Percentiles rank a stretch among this genome's conserved stretches.
Conservation (phyloP, 2,329 filamentous ascomycete species). For the Penicillium sp. region DNA sequence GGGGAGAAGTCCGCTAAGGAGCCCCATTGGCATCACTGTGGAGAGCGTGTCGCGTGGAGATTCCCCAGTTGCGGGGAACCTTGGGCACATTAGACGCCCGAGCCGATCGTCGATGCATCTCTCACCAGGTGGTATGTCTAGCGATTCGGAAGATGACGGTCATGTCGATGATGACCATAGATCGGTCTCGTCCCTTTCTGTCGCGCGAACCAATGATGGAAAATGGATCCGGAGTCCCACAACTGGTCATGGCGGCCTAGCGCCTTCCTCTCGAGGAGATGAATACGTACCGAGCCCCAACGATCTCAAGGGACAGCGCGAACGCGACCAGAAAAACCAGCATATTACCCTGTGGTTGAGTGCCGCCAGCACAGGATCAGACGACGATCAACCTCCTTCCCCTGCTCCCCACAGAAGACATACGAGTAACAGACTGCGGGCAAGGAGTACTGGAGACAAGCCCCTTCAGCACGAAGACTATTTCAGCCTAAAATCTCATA, state of each 20-base stretch:
- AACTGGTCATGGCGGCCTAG: conserved; percentile 48
- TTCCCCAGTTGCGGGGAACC: conserved; percentile 37
- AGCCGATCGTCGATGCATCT: conserved; percentile 39
- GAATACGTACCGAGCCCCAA: conserved; percentile 50
- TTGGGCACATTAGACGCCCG: conserved; percentile 21
- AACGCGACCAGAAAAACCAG: conserved; percentile 52
- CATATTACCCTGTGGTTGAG: conserved; percentile 58
- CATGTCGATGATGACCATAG: conserved; percentile 20
- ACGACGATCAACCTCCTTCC: conserved; percentile 29
- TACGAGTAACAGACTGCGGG: conserved; percentile 40
- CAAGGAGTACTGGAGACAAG: conserved; percentile 45
- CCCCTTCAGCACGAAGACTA: conserved; percentile 34
- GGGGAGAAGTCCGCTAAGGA: conserved; percentile 44
- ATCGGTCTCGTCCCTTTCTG: conserved; percentile 19
- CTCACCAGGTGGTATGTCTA: conserved; percentile 31
- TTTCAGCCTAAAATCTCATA: conserved; percentile 29
- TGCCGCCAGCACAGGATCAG: conserved; percentile 45
- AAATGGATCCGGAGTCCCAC: conserved; percentile 44
- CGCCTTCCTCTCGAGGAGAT: conserved; percentile 47
- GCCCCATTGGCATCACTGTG: conserved; percentile 45
- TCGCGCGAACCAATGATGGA: conserved; percentile 45
- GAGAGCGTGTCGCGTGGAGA: conserved; percentile 45
- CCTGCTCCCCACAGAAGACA: conserved; percentile 22
- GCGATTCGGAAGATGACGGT: conserved; percentile 28
- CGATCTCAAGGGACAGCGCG: conserved; percentile 50